Base-by-base conservation (phyloP, 2,329 filamentous ascomycete genomes). In the Sclerotinia minor region DNA sequence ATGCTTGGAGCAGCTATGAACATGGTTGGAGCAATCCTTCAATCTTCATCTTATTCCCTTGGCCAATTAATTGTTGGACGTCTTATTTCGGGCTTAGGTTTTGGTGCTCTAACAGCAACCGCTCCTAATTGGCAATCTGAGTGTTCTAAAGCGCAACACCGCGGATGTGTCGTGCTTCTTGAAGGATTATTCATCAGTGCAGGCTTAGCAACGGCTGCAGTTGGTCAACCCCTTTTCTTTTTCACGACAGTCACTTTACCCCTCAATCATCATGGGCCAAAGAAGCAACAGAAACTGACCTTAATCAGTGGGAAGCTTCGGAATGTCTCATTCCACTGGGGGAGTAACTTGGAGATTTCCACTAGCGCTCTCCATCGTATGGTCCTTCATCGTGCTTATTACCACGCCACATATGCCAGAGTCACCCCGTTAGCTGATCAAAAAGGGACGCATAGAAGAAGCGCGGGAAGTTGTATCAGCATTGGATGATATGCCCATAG, bases 91-190 rank as follows among this genome's bases (percentile, higher is more conserved):
- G 84, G 82, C 7, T 78, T 85, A 69, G 82, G 83, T 0, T 83
- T 83, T 71, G 83, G 83, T 21, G 81, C 82, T 72, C 81, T 82
- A 69, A 82, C 80, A 0, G 80, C 79, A 6, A 81, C 79, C 21
- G 79, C 83, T 1, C 85, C 85, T 7, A 87, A 84, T 61, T 88
- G 85, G 85, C 84, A 87, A 69, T 85, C 85, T 0, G 86, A 88
- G 75, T 85, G 83, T 4, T 86, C 84, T 47, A 82, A 81, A 19
- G 79, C 84, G 2, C 83, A 87, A 72, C 84, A 86, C 71, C 80
- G 85, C 57, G 85, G 85, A 17, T 85, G 84, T 70, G 78, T 87
- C 29, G 84, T 88, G 75, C 86, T 87, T 83, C 81, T 87, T 59
- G 85, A 87, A 74, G 85, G 84, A 19, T 82, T 84, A 4, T 75